These are phyloP conservation scores for Phytophthora macrochlamydospora DNA, from an alignment of 352 stramenopile genomes.

Conservation along the genomic window DNA sequence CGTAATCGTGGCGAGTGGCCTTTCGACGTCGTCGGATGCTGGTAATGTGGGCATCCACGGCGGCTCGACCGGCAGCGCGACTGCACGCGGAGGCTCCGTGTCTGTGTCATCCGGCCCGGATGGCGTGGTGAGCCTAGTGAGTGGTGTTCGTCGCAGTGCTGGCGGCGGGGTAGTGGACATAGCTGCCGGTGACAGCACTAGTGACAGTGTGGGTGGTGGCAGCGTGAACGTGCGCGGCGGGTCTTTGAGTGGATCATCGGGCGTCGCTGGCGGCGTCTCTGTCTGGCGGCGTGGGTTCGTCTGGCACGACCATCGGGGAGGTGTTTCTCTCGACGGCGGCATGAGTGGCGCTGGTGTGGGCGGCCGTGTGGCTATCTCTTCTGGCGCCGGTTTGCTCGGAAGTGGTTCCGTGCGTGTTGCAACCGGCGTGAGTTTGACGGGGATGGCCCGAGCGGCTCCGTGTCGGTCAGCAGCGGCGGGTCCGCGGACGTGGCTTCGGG, in stretches of 20 bases:
- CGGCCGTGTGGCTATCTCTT: background rate
- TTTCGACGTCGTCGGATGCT: slow-evolving; percentile 1
- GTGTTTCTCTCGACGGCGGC: slow-evolving; percentile 2
- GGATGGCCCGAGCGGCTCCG: slow-evolving; percentile 3
- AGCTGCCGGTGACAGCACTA: slow-evolving; percentile 8
- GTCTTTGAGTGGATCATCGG: slow-evolving; percentile 7
- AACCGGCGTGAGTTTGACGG: background rate
- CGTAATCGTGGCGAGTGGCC: slow-evolving; percentile 6
- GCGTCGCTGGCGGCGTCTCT: slow-evolving; percentile 3
- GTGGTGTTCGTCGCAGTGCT: background rate
- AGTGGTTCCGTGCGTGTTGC: slow-evolving; percentile 12
- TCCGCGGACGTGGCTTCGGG: slow-evolving; percentile 7
- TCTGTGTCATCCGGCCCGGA: slow-evolving; percentile 4
- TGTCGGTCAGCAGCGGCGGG: slow-evolving; percentile 16
- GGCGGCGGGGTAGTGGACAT: background rate
- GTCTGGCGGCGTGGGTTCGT: slow-evolving; percentile 7
- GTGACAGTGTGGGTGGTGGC: background rate
- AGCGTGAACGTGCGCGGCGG: slow-evolving; percentile 10
- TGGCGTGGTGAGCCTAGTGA: background rate
- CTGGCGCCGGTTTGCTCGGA: slow-evolving; percentile 2
- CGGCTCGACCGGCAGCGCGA: slow-evolving; percentile 1
- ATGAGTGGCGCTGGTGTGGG: slow-evolving; percentile 4
- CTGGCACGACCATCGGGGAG: slow-evolving; percentile 5
- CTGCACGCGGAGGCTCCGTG: slow-evolving; percentile 1
- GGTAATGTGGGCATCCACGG: slow-evolving; percentile 1